Base-by-base conservation (phyloP, 2,329 filamentous ascomycete genomes). In the Phoma herbarum region DNA sequence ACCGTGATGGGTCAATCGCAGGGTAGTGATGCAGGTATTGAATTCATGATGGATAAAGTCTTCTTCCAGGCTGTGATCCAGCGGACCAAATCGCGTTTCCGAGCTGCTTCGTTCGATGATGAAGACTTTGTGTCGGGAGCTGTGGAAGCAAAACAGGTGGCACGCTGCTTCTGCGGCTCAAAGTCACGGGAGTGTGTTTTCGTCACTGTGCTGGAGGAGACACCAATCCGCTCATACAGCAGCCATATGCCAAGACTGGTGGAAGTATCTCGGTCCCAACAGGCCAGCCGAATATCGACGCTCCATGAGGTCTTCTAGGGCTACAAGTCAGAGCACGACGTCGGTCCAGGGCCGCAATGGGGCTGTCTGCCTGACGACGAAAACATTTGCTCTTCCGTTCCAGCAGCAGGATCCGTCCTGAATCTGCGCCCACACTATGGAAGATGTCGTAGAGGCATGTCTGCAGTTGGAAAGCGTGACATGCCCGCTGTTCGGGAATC, bases 121-220 rank as follows among this genome's bases (percentile, higher is more conserved):
- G 63, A 20, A 60, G 16, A 42, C n/a, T 14, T 9, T 65, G 14
- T 52, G 58, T 33, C 52, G 14, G 14, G 60, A 65, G 29, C 54
- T 55, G 8, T 59, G 12, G 33, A 20, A 26, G 52, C 55, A 37
- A 50, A 55, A 16, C 47, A 51, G 16, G 58, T 59, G 8, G 46
- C 23, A 18, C 52, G 33, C 31, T 45, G 42, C 26, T 63, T 59
- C 9, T 28, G 11, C 11, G 20, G 42, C 10, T 58, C 60, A 3
- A 55, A 47, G 5, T 14, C 45, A 4, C 11, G 60, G 18, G 16
- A 55, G 12, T 9, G 47, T 4, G 39, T 48, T 14, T 63, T 60
- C 25, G 18, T 56, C 2, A 25, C 22, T 6, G 43, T 56, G 16
- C 26, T 63, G 11, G 61, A 59, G 37, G 57, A 60, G 16, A 58